phyloP scores from a whole-genome alignment of 306 rosid genomes.

The Rosa chinensis region DNA sequence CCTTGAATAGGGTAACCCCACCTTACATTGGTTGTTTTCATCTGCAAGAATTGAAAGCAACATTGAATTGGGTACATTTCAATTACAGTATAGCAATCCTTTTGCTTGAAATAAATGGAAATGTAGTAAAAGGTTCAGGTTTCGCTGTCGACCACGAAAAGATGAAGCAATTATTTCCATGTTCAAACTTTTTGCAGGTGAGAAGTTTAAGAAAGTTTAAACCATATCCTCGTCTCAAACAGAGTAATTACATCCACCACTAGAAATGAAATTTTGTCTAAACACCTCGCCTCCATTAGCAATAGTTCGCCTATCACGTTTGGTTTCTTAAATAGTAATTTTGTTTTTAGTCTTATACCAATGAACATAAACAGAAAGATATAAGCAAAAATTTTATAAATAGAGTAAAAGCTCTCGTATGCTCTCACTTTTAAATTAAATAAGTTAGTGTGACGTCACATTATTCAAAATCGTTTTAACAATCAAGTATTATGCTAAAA shows the following conservation, averaged over 20 bases:
- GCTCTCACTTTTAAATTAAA: too few species aligned
- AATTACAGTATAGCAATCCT: not conserved
- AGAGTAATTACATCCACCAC: not conserved
- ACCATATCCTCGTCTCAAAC: not conserved
- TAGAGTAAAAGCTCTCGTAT: too few species aligned
- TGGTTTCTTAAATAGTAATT: too few species aligned
- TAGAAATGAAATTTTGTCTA: not conserved
- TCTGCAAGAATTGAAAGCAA: not conserved
- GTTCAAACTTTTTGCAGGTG: not conserved
- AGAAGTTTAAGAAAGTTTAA: not conserved
- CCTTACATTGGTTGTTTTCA: conserved; percentile 3
- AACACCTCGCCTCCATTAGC: not conserved
- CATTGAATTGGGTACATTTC: not conserved
- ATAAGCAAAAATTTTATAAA: too few species aligned
- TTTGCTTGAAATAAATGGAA: not conserved
- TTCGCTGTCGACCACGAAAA: not conserved
- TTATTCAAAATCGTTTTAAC: too few species aligned
- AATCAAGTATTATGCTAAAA: too few species aligned
- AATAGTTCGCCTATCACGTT: too few species aligned
- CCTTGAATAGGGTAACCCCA: conserved; percentile 10
- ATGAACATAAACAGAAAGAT: too few species aligned
- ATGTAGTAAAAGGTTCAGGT: not conserved
- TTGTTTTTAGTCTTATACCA: too few species aligned
- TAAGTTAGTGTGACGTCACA: too few species aligned
- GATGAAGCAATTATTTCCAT: not conserved